Base-by-base conservation (phyloP, 805 yeast genomes). In the Candida verbasci region DNA sequence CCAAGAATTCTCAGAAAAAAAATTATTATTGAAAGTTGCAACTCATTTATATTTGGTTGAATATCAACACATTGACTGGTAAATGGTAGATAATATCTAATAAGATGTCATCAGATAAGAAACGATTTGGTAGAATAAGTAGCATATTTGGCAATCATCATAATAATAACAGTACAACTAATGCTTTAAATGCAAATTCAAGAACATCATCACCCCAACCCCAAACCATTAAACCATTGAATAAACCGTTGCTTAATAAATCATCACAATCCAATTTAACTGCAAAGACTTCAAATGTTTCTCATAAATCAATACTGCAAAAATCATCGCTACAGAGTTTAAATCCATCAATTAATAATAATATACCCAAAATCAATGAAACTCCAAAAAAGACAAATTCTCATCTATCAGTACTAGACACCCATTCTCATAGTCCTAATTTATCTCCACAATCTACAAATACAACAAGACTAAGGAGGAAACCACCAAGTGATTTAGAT, bases 121-220 rank as follows among this genome's bases (percentile, higher is more conserved):
- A 46, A 29, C 46, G 50, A 25, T 58, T 60, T 39, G 63, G 65
- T 24, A 51, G 64, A 17, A 52, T 60, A 23, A 48, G 56, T 34
- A 55, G 63, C 10, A 58, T 60, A 20, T 60, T 60, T n/a, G n/a
- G n/a, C n/a, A n/a, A n/a, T n/a, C n/a, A n/a, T n/a, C n/a, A n/a
- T n/a, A n/a, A n/a, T n/a, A n/a, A n/a, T n/a, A n/a, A n/a, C n/a
- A n/a, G n/a, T n/a, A n/a, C n/a, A n/a, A n/a, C n/a, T n/a, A n/a
- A n/a, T n/a, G n/a, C n/a, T n/a, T n/a, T n/a, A n/a, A n/a, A n/a
- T n/a, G n/a, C 24, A 18, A 20, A 18, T 14, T 9, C 33, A 12
- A 30, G 11, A 6, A 20, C 21, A 5, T 11, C 29, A 4, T 10
- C 31, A 7, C 36, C 36, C 12, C 25, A 16, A 23, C 36, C 38